phyloP scores from a whole-genome alignment of 768 basidiomycete species.

The Leccinum boreale region DNA sequence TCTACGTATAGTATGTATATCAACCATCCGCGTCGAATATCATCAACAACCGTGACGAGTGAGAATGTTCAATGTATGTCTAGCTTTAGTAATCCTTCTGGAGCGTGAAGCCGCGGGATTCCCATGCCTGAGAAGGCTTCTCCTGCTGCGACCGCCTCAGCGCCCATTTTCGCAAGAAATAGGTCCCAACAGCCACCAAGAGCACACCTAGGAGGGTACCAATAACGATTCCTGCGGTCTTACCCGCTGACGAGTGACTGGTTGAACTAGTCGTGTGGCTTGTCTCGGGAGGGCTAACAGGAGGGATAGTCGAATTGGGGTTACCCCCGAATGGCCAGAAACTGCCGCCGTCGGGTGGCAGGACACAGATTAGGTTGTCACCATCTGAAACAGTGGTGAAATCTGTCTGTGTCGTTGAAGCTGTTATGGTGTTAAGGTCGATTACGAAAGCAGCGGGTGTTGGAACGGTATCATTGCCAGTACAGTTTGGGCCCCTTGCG shows the following conservation, averaged over 20 bases:
- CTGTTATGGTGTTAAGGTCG: constrained; percentile 39
- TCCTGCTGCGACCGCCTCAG: constrained; percentile 32
- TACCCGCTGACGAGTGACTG: constrained; percentile 26
- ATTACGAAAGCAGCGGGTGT: constrained; percentile 58
- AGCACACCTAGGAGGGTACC: constrained; percentile 49
- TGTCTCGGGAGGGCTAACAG: constrained; percentile 14
- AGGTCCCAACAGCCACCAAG: constrained; percentile 38
- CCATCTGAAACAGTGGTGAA: constrained; percentile 53
- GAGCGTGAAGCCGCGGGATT: constrained; percentile 17
- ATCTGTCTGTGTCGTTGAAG: constrained; percentile 46
- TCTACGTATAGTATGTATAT: neutral
- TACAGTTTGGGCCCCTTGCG: constrained; percentile 63
- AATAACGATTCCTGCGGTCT: constrained; percentile 44
- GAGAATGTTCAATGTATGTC: neutral
- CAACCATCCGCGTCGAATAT: neutral
- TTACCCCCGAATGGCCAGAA: constrained; percentile 70
- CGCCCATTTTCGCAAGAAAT: constrained; percentile 50
- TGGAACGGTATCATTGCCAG: constrained; percentile 45
- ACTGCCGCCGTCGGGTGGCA: constrained; percentile 63
- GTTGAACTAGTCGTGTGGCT: constrained; percentile 9
- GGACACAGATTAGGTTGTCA: constrained; percentile 60
- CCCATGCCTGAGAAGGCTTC: constrained; percentile 12
- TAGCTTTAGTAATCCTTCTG: neutral
- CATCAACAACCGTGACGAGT: neutral
- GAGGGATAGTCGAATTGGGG: constrained; percentile 31